Conservation (phyloP, 768 basidiomycete genomes). For the Goffeauzyma gilvescens region DNA sequence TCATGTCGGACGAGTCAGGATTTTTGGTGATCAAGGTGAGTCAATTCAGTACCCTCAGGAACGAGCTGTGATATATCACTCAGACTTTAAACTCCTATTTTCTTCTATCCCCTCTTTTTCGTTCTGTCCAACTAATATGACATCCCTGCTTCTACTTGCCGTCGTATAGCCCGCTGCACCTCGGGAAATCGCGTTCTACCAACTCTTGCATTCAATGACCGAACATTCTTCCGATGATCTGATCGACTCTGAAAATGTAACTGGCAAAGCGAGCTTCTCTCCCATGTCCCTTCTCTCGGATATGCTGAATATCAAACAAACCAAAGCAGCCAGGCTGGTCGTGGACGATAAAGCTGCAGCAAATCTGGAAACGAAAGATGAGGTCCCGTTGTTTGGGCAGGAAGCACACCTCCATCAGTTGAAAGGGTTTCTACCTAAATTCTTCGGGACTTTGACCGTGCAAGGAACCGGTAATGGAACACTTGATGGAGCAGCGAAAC, state of each 20-base stretch:
- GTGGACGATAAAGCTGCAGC: too few species aligned
- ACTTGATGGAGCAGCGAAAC: too few species aligned
- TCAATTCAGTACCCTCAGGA: too few species aligned
- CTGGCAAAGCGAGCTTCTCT: too few species aligned
- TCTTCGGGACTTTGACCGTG: slow-evolving; percentile 57
- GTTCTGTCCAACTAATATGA: background rate
- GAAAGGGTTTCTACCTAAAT: slow-evolving; percentile 47
- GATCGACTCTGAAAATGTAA: too few species aligned
- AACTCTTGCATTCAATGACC: slow-evolving; percentile 16
- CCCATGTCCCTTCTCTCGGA: too few species aligned
- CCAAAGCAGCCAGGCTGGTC: too few species aligned
- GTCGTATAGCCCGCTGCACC: slow-evolving; percentile 20
- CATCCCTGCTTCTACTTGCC: background rate
- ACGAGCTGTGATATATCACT: background rate
- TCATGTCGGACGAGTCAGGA: slow-evolving; percentile 26
- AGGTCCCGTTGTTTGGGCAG: too few species aligned
- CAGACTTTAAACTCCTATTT: background rate
- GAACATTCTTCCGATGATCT: too few species aligned
- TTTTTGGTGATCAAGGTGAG: slow-evolving; percentile 31
- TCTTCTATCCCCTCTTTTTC: background rate
- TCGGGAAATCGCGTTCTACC: slow-evolving; percentile 32
- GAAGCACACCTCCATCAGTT: slow-evolving; percentile 14
- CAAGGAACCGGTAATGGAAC: too few species aligned
- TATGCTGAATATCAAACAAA: too few species aligned
- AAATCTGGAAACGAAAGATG: too few species aligned